A percentile compares a stretch with the other conserved stretches of the same genome.
Conservation (phyloP, 1,284 basidiomycete species). For the Cryptococcus sp. region DNA sequence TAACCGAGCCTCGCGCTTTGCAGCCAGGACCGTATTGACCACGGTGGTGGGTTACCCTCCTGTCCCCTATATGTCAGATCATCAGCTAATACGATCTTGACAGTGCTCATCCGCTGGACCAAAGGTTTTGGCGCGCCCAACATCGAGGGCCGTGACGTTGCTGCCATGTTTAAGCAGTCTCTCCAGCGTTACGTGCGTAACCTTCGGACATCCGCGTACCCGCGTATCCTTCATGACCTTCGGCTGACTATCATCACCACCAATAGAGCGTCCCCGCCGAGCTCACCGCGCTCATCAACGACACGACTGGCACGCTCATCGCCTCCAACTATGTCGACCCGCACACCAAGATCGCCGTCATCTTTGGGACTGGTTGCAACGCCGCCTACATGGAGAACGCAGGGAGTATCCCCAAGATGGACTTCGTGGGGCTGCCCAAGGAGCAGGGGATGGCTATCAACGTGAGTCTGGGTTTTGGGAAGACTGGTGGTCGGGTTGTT, state of each 20-base stretch:
- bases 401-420: conserved; percentile 70
- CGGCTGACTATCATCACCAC: not conserved
- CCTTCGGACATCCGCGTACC: not conserved
- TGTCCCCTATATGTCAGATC: not conserved
- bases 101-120: conserved; percentile 90
- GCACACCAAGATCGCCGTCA: conserved; percentile 85
- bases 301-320: conserved; percentile 95
- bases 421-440: conserved; percentile 62
- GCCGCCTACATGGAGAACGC: conserved; percentile 95
- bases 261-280: conserved; percentile 59
- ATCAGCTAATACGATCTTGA: conserved; percentile 6
- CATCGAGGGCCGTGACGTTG: conserved; percentile 90
- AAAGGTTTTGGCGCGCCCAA: conserved; percentile 94
- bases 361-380: conserved; percentile 98
- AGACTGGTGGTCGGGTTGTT: not conserved
- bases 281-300: conserved; percentile 86
- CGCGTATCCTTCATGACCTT: not conserved
- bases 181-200: conserved; percentile 61
- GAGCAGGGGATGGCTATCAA: conserved; percentile 91
- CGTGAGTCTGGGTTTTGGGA: conserved; percentile 52
- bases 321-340: conserved; percentile 95
- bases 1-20: conserved; percentile 4
- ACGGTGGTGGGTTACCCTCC: conserved; percentile 56
- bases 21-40: conserved; percentile 89
- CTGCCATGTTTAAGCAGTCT: conserved; percentile 82